Evolutionary conservation across 176 grass and related monocot genomes (phyloP), one percentile per base, ranked within the genome.

Genomic region (Musa acuminata): DNA sequence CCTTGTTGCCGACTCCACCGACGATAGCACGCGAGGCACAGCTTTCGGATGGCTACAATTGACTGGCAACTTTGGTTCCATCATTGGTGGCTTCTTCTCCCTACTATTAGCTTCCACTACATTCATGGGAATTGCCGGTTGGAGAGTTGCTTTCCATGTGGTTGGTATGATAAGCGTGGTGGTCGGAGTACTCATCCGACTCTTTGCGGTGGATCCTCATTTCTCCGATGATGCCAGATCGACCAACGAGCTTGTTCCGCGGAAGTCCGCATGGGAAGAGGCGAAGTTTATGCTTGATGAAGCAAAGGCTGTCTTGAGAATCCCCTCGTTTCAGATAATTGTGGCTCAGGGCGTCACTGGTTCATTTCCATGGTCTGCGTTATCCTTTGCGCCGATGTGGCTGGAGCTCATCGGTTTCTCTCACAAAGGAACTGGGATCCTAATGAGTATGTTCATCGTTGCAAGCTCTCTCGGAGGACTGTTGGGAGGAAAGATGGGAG

Each of bases 21-120:
- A 92, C n/a, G 81, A 96, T 16, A 77, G 13, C 50, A 83, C 83
- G 13, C 89, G 93, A 3, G 89, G 93, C 17, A 68, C 85, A 0
- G 93, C 89, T 1, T 96, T 96, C 53, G 89, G 93, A 76, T 96
- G 89, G 85, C 85, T 96, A 49, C 89, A 92, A n/a, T 58, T 96
- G 57, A 90, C 93, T 23, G 86, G 89, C 20, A 96, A 92, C 64
- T 26, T 90, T 24, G 93, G 93, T 19, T 88, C 89, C 11, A 79
- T 97, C 43, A 70, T 92, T 1, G 93, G 93, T 0, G 77, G 87
- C 12, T 64, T 90, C 73, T 97, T 90, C 49, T 80, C 83, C 25
- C 63, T 97, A 8, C 64, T 87, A 49, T 74, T 97, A 52, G 83
- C 90, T 21, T 88, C 90, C 3, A 88, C 85, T 52, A 86, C 90